phyloP scores from a whole-genome alignment of 129 eudicot species.

The Lactuca saligna region DNA sequence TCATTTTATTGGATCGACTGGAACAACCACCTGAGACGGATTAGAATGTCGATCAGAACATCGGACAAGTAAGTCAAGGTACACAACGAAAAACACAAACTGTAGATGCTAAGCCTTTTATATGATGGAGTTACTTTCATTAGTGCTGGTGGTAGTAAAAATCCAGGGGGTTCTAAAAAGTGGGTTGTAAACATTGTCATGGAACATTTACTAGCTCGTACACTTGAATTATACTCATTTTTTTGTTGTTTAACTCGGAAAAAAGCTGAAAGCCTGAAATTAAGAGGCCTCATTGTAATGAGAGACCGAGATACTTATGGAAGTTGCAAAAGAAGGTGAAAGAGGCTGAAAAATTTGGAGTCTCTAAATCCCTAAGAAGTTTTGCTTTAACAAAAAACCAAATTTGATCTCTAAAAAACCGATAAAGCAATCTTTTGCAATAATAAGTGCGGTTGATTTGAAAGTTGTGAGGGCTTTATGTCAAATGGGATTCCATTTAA shows the following conservation, averaged over 20 bases:
- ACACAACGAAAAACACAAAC: too few relatives aligned
- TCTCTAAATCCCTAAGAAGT: not conserved
- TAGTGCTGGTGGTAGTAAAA: conserved; percentile 7
- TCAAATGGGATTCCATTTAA: too few relatives aligned
- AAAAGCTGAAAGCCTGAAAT: not conserved
- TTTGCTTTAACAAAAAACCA: not conserved
- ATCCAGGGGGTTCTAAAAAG: not conserved
- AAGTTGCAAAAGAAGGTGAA: not conserved
- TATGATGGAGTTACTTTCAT: not conserved
- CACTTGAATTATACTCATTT: conserved; percentile 20
- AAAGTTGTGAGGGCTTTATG: too few relatives aligned
- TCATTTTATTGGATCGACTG: too few relatives aligned
- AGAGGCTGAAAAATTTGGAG: too few relatives aligned
- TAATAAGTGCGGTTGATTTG: not conserved
- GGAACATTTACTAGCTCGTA: not conserved
- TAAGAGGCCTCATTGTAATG: not conserved
- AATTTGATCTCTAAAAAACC: not conserved
- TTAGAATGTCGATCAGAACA: too few relatives aligned
- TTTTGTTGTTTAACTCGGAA: not conserved
- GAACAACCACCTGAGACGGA: too few relatives aligned
- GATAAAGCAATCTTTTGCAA: too few relatives aligned
- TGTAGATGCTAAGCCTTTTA: conserved; percentile 4
- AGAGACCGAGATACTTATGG: not conserved
- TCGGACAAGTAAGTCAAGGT: too few relatives aligned
- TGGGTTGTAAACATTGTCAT: not conserved